Conservation (phyloP, 2,329 filamentous ascomycete genomes). For the Apiospora marii region DNA sequence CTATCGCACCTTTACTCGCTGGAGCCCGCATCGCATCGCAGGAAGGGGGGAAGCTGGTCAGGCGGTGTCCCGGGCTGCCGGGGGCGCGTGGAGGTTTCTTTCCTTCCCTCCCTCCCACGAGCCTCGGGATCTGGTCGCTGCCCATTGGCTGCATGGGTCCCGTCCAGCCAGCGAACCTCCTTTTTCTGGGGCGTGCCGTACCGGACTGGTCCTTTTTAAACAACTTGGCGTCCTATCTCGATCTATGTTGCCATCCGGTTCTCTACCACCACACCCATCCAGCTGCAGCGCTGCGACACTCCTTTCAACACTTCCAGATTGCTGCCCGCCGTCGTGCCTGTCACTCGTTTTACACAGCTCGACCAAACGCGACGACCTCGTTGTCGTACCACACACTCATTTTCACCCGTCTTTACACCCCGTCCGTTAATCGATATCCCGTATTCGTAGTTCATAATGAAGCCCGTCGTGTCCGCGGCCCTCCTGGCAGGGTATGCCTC, state of each 20-base stretch:
- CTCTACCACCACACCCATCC: conserved; percentile 20
- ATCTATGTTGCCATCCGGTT: neutral
- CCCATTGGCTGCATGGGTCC: neutral
- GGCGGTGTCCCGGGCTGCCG: conserved; percentile 5
- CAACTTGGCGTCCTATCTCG: conserved; percentile 15
- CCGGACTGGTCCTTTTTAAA: neutral
- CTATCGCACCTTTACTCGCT: conserved; percentile 15
- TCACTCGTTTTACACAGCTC: conserved; percentile 24
- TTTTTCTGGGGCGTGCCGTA: neutral
- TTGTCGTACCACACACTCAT: neutral
- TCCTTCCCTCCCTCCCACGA: neutral
- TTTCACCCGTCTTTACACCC: neutral
- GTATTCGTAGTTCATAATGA: conserved; percentile 27
- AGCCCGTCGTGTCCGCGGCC: conserved; percentile 24
- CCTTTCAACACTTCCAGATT: conserved; percentile 20
- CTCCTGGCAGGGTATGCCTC: conserved; percentile 24
- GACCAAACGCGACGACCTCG: neutral
- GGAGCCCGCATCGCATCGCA: too few relatives aligned
- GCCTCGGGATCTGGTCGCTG: neutral
- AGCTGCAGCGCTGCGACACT: conserved; percentile 26
- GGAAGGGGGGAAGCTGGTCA: neutral
- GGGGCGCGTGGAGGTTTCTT: neutral
- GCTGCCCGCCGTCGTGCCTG: neutral
- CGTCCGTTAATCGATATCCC: neutral
- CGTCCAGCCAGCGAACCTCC: neutral